These are phyloP conservation scores for Astrocystis sublimbata DNA, from an alignment of 495 filamentous ascomycete genomes.

Conservation along the genomic window DNA sequence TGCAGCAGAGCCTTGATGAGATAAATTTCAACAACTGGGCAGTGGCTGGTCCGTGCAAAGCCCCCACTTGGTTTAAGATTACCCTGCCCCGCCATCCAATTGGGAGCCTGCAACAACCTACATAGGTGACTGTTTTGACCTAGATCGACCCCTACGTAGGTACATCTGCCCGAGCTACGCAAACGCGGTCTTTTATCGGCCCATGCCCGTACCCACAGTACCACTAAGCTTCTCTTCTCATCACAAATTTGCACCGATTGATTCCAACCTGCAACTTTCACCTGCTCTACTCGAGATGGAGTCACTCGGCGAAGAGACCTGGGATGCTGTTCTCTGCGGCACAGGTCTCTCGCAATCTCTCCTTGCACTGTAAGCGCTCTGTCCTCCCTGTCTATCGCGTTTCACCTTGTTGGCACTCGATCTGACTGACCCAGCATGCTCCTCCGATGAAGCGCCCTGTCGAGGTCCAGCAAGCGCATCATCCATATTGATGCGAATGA, in stretches of 20 bases:
- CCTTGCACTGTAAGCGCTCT: constrained; percentile 75
- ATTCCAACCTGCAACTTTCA: constrained; percentile 15
- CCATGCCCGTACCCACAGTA: constrained; percentile 21
- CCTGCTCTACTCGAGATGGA: constrained; percentile 62
- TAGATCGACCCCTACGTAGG: no score
- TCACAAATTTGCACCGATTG: constrained; percentile 39
- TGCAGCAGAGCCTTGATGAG: constrained; percentile 1
- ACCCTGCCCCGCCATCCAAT: constrained; percentile 1
- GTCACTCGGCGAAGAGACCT: constrained; percentile 72
- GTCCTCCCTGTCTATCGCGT: constrained; percentile 20
- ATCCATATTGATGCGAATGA: constrained; percentile 85
- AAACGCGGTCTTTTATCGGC: constrained; percentile 25
- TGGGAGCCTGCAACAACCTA: no score
- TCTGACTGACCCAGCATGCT: constrained; percentile 67
- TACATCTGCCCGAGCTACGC: no score
- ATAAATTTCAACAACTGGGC: neutral
- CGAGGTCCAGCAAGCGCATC: constrained; percentile 86
- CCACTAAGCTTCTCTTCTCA: constrained; percentile 32
- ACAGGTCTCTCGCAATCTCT: constrained; percentile 90
- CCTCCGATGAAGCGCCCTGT: constrained; percentile 72
- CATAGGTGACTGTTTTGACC: no score
- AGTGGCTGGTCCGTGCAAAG: neutral
- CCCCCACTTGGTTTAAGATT: neutral
- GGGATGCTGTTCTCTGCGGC: constrained; percentile 90
- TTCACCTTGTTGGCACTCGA: constrained; percentile 24